Evolutionary conservation across 163 green algal species (phyloP).

Genomic region (Volvox carteri): DNA sequence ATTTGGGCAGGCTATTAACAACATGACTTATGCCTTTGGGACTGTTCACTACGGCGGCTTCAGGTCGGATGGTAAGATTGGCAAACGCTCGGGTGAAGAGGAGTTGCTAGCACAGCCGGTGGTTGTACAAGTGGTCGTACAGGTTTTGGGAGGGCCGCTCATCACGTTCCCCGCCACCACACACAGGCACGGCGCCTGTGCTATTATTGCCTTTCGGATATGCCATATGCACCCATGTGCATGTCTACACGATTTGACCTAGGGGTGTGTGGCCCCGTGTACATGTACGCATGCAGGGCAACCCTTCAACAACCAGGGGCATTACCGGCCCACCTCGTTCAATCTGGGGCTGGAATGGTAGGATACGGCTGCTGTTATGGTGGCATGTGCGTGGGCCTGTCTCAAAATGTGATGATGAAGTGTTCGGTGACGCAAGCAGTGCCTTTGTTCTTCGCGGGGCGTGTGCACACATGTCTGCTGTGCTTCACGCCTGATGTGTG

Average conservation of each 20-base stretch:
- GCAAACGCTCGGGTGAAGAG: background rate
- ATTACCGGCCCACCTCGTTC: background rate
- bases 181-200: background rate
- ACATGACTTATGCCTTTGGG: background rate
- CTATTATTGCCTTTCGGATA: background rate
- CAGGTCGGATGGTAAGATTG: background rate
- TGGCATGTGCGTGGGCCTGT: background rate
- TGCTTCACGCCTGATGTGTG: no score
- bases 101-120: background rate
- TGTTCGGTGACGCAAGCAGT: no score
- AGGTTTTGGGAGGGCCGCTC: no score
- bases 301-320: background rate
- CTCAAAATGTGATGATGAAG: background rate
- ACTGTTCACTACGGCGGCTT: conserved; percentile 6
- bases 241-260: background rate
- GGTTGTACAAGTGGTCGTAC: no score
- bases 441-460: no score
- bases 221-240: background rate
- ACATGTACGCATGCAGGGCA: background rate
- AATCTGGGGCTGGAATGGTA: background rate
- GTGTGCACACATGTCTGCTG: no score
- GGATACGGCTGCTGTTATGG: background rate
- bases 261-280: background rate
- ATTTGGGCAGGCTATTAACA: conserved; percentile 1
- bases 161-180: background rate